These are phyloP conservation scores for Onygenales sp. DNA, from an alignment of 2,329 filamentous ascomycete species.

Conservation along the genomic window DNA sequence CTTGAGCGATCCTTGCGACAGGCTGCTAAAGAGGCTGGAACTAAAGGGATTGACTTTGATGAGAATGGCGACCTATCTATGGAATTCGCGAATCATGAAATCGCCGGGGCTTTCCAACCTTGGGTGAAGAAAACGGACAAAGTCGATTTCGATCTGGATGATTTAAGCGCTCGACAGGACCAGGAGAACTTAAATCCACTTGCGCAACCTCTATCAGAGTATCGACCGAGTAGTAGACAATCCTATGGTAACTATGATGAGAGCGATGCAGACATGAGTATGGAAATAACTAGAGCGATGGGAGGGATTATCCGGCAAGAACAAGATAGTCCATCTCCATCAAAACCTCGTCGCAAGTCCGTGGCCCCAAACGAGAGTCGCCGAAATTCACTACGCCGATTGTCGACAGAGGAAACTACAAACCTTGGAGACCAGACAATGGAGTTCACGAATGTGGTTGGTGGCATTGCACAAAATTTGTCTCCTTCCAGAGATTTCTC, in stretches of 20 bases:
- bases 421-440: slow-evolving; percentile 40
- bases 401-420: slow-evolving; percentile 31
- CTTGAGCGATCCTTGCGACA: slow-evolving; percentile 69
- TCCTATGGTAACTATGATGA: slow-evolving; percentile 40
- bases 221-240: slow-evolving; percentile 15
- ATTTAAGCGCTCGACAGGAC: slow-evolving; percentile 32
- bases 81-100: slow-evolving; percentile 60
- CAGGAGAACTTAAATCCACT: slow-evolving; percentile 37
- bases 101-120: slow-evolving; percentile 40
- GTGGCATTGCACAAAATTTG: slow-evolving; percentile 24
- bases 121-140: slow-evolving; percentile 36
- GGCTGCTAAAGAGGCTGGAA: slow-evolving; percentile 66
- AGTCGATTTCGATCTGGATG: slow-evolving; percentile 33
- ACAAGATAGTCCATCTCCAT: slow-evolving; percentile 7
- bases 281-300: slow-evolving; percentile 82
- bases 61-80: slow-evolving; percentile 63
- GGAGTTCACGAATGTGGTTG: slow-evolving; percentile 37
- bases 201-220: slow-evolving; percentile 7
- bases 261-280: slow-evolving; percentile 61
- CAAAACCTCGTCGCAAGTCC: slow-evolving; percentile 21
- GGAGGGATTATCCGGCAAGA: slow-evolving; percentile 61
- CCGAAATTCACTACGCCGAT: slow-evolving; percentile 33
- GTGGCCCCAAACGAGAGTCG: slow-evolving; percentile 18
- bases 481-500: slow-evolving; percentile 18
- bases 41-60: slow-evolving; percentile 54